These are phyloP conservation scores for Leavenworthia alabamica DNA, from an alignment of 345 rosid species.

Conservation along the genomic window DNA sequence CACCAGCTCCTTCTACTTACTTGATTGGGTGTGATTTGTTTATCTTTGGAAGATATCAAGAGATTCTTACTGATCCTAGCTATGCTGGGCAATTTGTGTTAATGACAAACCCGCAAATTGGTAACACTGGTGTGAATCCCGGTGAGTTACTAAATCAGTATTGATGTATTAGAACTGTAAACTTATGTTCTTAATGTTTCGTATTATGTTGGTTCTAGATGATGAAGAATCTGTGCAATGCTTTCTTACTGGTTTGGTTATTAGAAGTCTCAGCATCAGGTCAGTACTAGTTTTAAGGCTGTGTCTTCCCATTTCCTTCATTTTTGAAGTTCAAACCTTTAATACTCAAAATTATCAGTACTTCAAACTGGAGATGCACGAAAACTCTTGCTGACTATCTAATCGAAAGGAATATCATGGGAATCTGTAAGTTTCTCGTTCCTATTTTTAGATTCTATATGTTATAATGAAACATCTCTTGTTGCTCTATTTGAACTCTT, in stretches of 20 bases:
- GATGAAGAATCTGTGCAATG: constrained; percentile 88
- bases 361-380: constrained; percentile 90
- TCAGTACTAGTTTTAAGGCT: background rate
- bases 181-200: background rate
- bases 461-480: background rate
- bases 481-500: constrained; percentile 2
- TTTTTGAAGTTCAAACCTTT: background rate
- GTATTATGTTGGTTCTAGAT: constrained; percentile 35
- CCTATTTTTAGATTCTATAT: background rate
- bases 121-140: constrained; percentile 86
- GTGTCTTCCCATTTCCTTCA: background rate
- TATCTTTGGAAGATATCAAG: constrained; percentile 66
- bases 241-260: constrained; percentile 87
- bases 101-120: no score
- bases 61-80: constrained; percentile 95
- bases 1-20: background rate
- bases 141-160: constrained; percentile 30
- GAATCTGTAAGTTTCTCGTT: constrained; percentile 35
- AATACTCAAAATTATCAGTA: constrained; percentile 36
- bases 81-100: constrained; percentile 94
- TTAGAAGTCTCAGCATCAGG: constrained; percentile 79
- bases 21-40: background rate
- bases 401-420: constrained; percentile 86
- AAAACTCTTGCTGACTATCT: constrained; percentile 73
- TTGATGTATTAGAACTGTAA: background rate